phyloP scores from a whole-genome alignment of 2,329 filamentous ascomycete species.

The Alternaria hordeiaustralica region DNA sequence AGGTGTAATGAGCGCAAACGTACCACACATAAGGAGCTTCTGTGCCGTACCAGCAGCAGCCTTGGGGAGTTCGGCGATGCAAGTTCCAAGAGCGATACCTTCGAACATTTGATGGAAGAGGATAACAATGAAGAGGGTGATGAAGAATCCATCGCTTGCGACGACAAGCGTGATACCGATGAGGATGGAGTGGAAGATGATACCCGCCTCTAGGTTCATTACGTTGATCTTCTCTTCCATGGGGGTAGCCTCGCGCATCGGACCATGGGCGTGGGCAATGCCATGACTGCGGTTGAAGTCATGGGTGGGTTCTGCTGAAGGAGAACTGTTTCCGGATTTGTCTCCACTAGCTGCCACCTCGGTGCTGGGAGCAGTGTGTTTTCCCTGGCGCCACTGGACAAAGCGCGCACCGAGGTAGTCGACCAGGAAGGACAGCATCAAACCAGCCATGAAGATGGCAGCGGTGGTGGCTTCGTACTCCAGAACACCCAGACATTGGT shows the following conservation, averaged over 20 bases:
- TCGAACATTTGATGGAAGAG: conserved; percentile 82
- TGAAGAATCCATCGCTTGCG: conserved; percentile 59
- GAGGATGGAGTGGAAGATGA: conserved; percentile 76
- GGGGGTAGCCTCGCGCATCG: conserved; percentile 24
- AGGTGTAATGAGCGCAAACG: conserved; percentile 75
- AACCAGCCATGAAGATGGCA: conserved; percentile 74
- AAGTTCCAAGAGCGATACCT: conserved; percentile 74
- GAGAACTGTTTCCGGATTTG: conserved; percentile 19
- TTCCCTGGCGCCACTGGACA: conserved; percentile 50
- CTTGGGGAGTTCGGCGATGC: conserved; percentile 67
- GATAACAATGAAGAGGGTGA: conserved; percentile 66
- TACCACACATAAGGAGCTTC: conserved; percentile 67
- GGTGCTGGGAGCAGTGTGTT: conserved; percentile 16
- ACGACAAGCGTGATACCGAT: conserved; percentile 68
- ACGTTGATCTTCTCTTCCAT: conserved; percentile 63
- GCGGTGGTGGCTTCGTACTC: conserved; percentile 73
- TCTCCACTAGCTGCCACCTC: conserved; percentile 20
- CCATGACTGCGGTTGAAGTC: conserved; percentile 23
- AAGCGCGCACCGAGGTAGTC: conserved; percentile 71
- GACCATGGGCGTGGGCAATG: conserved; percentile 28
- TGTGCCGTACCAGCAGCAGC: conserved; percentile 45
- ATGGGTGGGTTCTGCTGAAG: conserved; percentile 17
- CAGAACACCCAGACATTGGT: conserved; percentile 70
- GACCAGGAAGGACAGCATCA: conserved; percentile 74
- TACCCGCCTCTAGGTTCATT: conserved; percentile 73